Conservation (phyloP, 768 basidiomycete species). For the Scleroderma citrinum region DNA sequence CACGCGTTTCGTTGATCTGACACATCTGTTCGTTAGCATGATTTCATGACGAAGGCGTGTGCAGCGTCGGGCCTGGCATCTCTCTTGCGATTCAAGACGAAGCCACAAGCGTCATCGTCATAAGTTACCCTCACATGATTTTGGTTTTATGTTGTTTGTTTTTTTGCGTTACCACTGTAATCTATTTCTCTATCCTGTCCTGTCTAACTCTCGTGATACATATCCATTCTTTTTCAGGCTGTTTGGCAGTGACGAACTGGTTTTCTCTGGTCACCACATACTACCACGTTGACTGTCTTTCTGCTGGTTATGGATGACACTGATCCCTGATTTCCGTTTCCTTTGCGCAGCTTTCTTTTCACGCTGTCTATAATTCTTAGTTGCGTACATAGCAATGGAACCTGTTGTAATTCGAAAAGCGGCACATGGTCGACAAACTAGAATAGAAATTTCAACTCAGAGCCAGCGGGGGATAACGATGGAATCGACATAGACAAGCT, state of each 20-base stretch:
- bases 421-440: background rate
- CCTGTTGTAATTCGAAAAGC: constrained; percentile 17
- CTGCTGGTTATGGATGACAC: constrained; percentile 12
- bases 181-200: background rate
- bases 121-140: constrained; percentile 9
- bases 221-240: background rate
- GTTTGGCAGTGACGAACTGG: background rate
- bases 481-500: too few relatives aligned
- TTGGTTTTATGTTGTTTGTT: too few relatives aligned
- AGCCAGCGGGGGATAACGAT: too few relatives aligned
- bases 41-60: constrained; percentile 90
- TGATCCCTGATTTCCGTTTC: constrained; percentile 5
- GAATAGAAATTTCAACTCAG: background rate
- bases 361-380: constrained; percentile 9
- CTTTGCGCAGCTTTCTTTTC: constrained; percentile 3
- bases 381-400: constrained; percentile 10
- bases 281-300: constrained; percentile 4
- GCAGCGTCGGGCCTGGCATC: constrained; percentile 77
- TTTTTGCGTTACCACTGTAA: background rate
- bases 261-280: background rate
- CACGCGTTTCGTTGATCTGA: constrained; percentile 2
- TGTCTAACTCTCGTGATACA: too few relatives aligned
- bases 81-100: constrained; percentile 73
- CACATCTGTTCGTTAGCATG: constrained; percentile 57
- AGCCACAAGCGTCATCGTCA: constrained; percentile 43